Conservation (phyloP, 2,329 filamentous ascomycete species). For the Chlorencoelia australis region DNA sequence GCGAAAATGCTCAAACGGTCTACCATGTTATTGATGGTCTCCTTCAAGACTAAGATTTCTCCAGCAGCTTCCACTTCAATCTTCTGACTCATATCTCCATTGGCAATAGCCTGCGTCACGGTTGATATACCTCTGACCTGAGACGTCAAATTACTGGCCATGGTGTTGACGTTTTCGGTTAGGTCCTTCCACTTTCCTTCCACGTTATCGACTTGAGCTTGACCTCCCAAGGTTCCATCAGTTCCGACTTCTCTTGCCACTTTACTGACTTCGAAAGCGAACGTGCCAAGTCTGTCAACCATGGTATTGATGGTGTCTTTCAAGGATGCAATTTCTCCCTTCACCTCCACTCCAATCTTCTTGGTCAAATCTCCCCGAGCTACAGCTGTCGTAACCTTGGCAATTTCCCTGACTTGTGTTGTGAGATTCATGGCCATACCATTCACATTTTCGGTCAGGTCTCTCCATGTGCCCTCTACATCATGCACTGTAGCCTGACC, state of each 20-base stretch:
- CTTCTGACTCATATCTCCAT: constrained; percentile 91
- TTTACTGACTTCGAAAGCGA: constrained; percentile 93
- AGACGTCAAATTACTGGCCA: constrained; percentile 57
- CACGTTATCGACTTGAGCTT: constrained; percentile 88
- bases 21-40: constrained; percentile 99
- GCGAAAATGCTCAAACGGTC: constrained; percentile 92
- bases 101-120: constrained; percentile 89
- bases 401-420: constrained; percentile 95
- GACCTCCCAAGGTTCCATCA: constrained; percentile 85
- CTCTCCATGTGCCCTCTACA: constrained; percentile 94
- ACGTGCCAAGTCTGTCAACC: constrained; percentile 93
- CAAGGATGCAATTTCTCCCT: constrained; percentile 87
- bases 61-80: constrained; percentile 93
- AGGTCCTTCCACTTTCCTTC: constrained; percentile 98
- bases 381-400: constrained; percentile 90
- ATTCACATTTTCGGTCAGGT: constrained; percentile 92
- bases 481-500: constrained; percentile 94
- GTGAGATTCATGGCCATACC: constrained; percentile 98
- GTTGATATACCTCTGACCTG: constrained; percentile 86
- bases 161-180: constrained; percentile 79
- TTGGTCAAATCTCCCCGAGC: constrained; percentile 89
- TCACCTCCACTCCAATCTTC: constrained; percentile 89
- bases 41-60: constrained; percentile 87
- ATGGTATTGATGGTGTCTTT: constrained; percentile 99
- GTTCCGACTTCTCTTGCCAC: constrained; percentile 93